Evolutionary conservation across 148 eudicot genomes (phyloP), one percentile per base, ranked within the genome.

Genomic region (Fagopyrum tataricum): DNA sequence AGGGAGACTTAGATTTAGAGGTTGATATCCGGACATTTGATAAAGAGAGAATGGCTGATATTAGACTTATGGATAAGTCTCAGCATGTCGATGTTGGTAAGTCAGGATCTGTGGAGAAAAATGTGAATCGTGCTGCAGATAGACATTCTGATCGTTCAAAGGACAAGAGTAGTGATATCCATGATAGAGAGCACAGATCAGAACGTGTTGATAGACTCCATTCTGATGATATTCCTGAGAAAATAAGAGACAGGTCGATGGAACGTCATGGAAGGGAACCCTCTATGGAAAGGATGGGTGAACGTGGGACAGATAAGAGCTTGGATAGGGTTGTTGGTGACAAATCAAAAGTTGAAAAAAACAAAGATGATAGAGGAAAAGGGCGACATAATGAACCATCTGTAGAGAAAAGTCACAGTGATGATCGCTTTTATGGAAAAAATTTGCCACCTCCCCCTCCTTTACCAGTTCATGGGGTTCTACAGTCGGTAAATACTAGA

Each of bases 391-490:
- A 26, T 74, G 98, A 95, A 64, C 49, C 84, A 23, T 44, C 93
- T 44, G 58, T 72, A 44, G 98, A 91, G 12, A 94, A 89, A 77
- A 76, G 88, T 72, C 90, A 88, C 49, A 44, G 4, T 68, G 98
- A 91, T 74, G 98, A 91, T 69, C 84, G 96, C 20, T 90, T 90
- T 78, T 84, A 85, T 76, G 86, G 87, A 78, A 96, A 95, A 83
- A 79, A 83, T 78, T 87, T 95, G 83, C 99, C 99, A 7, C 99
- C 99, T 31, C 99, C 99, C 44, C 99, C 99, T 21, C 99, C 99
- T 53, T 76, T 95, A 76, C 97, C 97, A 53, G 91, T 96, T 68
- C 89, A 95, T 23, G 83, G 92, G 72, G 86, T 92, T 73, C 99
- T 97, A 55, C 99, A 95, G 53, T 91, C 97, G 13, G 76, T 92